Conservation (phyloP, 345 rosid genomes). For the Trapa bicornis region DNA sequence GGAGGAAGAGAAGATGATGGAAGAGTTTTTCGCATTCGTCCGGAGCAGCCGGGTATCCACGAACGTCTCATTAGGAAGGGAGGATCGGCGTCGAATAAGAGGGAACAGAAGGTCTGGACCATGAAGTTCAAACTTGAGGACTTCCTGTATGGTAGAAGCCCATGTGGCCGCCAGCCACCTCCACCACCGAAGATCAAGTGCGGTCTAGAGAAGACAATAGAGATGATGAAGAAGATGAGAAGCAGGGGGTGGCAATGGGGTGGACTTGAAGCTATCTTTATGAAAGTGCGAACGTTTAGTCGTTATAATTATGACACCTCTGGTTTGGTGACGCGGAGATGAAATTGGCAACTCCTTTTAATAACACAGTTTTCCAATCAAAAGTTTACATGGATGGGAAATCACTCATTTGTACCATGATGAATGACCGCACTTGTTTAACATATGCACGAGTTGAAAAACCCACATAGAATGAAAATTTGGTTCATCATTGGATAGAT, state of each 20-base stretch:
- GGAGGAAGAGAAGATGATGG: conserved; percentile 19
- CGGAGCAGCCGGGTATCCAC: conserved; percentile 14
- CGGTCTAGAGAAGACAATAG: conserved; percentile 5
- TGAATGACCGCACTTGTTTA: too few species aligned
- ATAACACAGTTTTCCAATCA: too few species aligned
- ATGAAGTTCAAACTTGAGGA: conserved; percentile 19
- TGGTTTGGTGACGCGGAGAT: too few species aligned
- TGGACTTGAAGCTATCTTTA: conserved; percentile 11
- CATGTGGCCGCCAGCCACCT: neutral
- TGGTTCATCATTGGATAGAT: too few species aligned
- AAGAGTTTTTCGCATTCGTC: conserved; percentile 21
- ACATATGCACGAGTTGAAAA: too few species aligned
- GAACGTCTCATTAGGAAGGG: conserved; percentile 8
- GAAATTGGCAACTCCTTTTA: too few species aligned
- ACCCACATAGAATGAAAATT: too few species aligned
- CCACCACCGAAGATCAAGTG: neutral
- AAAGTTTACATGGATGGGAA: too few species aligned
- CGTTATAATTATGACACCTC: too few species aligned
- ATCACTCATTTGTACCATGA: too few species aligned
- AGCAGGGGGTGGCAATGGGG: neutral
- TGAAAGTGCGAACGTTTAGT: neutral
- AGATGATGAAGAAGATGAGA: conserved; percentile 1
- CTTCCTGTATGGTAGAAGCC: conserved; percentile 3
- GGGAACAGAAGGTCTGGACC: conserved; percentile 10
- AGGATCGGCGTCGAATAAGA: neutral